These are phyloP conservation scores for Aureobasidium zeae DNA, from an alignment of 2,329 filamentous ascomycete genomes.

Conservation along the genomic window DNA sequence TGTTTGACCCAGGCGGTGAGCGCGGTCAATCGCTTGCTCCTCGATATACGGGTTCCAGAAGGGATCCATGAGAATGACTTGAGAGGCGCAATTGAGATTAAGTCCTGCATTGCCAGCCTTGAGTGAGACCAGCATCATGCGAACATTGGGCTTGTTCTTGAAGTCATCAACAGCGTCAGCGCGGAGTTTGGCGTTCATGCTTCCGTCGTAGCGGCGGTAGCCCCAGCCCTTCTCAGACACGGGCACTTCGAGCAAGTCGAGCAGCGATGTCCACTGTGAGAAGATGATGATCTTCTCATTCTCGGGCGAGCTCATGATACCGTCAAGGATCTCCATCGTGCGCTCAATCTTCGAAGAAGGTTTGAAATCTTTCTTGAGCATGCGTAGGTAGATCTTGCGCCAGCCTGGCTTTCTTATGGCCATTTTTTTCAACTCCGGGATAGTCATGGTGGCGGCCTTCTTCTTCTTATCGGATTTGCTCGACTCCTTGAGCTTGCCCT, in stretches of 20 bases:
- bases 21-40: slow-evolving; percentile 83
- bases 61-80: slow-evolving; percentile 83
- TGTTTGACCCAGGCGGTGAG: slow-evolving; percentile 76
- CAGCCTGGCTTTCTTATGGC: slow-evolving; percentile 55
- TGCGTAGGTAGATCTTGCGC: slow-evolving; percentile 59
- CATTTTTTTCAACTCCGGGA: slow-evolving; percentile 59
- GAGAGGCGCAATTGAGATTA: slow-evolving; percentile 72
- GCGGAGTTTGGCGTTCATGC: slow-evolving; percentile 58
- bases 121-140: slow-evolving; percentile 67
- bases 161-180: slow-evolving; percentile 61
- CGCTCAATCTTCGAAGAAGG: slow-evolving; percentile 68
- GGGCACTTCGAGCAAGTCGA: slow-evolving; percentile 68
- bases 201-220: slow-evolving; percentile 66
- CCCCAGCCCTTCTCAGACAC: slow-evolving; percentile 49
- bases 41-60: slow-evolving; percentile 95
- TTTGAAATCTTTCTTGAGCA: slow-evolving; percentile 58
- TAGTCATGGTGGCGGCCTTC: slow-evolving; percentile 35
- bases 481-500: slow-evolving; percentile 36
- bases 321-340: slow-evolving; percentile 48
- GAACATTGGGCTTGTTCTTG: slow-evolving; percentile 44
- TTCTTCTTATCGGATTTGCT: slow-evolving; percentile 32
- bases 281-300: slow-evolving; percentile 74
- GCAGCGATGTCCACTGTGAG: slow-evolving; percentile 69
- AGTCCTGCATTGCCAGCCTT: slow-evolving; percentile 79
- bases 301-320: slow-evolving; percentile 31